Evolutionary conservation across 129 eudicot genomes (phyloP).

Genomic region (Logfia minima): DNA sequence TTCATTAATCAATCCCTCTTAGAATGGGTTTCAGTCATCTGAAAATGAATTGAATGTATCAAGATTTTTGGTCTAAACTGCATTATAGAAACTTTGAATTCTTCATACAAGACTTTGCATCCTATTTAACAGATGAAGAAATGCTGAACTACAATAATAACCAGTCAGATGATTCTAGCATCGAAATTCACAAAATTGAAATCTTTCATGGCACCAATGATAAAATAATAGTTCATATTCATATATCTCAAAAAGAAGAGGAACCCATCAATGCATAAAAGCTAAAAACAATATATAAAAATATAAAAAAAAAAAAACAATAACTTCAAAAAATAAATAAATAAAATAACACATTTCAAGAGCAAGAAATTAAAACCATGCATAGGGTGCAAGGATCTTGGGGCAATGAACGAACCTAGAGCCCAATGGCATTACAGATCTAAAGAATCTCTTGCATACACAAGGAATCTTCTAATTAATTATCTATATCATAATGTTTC

Average conservation of each 20-base stretch:
- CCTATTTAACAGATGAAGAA: not conserved
- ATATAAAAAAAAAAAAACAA: conserved; percentile 17
- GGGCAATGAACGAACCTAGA: conserved; percentile 27
- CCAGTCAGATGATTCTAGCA: conserved; percentile 1
- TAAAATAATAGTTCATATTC: not conserved
- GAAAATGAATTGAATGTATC: conserved; percentile 28
- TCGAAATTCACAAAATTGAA: not conserved
- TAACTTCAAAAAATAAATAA: not conserved
- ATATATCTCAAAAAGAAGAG: not conserved
- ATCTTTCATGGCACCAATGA: not conserved
- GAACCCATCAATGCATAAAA: not conserved
- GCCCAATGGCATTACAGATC: conserved; percentile 42
- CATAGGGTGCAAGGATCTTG: conserved; percentile 27
- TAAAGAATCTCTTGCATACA: conserved; percentile 30
- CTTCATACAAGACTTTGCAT: not conserved
- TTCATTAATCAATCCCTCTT: conserved; percentile 32
- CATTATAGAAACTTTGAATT: not conserved
- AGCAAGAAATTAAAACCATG: conserved; percentile 5
- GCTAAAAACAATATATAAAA: not conserved
- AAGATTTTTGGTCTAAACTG: conserved; percentile 23
- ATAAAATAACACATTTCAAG: not conserved
- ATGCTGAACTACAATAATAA: not conserved
- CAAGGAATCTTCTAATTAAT: conserved; percentile 26
- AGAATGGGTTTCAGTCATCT: conserved; percentile 32
- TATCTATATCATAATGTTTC: conserved; percentile 23